Conservation (phyloP, 805 yeast genomes). For the Schwanniomyces occidentalis region DNA sequence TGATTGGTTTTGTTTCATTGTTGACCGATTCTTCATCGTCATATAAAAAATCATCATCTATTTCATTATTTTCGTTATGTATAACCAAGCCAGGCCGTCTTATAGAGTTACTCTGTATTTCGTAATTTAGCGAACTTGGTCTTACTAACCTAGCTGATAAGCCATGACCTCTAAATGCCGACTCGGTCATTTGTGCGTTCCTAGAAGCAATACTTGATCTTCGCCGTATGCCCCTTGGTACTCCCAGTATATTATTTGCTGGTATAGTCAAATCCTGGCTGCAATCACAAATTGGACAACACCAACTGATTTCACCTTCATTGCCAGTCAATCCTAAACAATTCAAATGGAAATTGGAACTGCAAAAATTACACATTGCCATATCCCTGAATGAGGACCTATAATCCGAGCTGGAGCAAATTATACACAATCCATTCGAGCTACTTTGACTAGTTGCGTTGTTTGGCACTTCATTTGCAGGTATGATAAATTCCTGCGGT, state of each 20-base stretch:
- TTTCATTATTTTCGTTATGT: conserved; percentile 28
- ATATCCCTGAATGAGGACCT: conserved; percentile 17
- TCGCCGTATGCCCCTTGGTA: too few relatives aligned
- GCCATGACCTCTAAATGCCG: too few relatives aligned
- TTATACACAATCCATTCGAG: conserved; percentile 26
- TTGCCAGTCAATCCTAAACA: conserved; percentile 36
- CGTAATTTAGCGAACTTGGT: too few relatives aligned
- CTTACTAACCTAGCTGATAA: too few relatives aligned
- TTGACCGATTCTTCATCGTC: conserved; percentile 10
- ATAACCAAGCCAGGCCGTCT: conserved; percentile 20
- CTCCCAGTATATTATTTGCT: neutral
- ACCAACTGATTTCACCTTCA: conserved; percentile 31
- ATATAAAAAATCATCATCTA: conserved; percentile 31
- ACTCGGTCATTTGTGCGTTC: too few relatives aligned
- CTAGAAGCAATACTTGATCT: too few relatives aligned
- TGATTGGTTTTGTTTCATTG: conserved; percentile 13
- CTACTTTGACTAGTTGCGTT: conserved; percentile 1
- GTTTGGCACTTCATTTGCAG: neutral
- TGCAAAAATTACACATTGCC: conserved; percentile 34
- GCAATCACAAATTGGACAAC: conserved; percentile 53
- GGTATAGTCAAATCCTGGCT: conserved; percentile 29
- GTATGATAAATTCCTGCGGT: conserved; percentile 37
- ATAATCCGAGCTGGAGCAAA: conserved; percentile 38
- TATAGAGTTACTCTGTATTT: too few relatives aligned
- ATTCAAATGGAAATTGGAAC: conserved; percentile 37